Conservation (phyloP, 2,329 filamentous ascomycete species). For the Cladosporium sp. region DNA sequence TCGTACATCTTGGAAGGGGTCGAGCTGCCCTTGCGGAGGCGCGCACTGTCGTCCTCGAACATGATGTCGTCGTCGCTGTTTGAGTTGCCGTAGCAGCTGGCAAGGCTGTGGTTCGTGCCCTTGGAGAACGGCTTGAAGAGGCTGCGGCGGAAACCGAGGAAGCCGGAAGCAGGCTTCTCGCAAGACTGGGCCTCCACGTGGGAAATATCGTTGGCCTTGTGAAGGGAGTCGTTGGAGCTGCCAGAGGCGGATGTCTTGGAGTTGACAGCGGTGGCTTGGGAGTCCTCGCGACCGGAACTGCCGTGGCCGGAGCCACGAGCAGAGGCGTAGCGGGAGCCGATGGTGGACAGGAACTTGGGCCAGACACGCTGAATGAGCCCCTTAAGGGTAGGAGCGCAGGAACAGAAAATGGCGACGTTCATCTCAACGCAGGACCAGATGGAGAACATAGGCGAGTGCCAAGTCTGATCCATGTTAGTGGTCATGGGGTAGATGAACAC, state of each 20-base stretch:
- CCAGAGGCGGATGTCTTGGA: not conserved
- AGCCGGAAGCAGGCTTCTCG: not conserved
- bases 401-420: slow-evolving; percentile 9
- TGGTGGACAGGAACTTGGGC: slow-evolving; percentile 12
- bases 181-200: not conserved
- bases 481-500: slow-evolving; percentile 20
- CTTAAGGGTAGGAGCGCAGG: slow-evolving; percentile 6
- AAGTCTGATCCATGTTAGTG: slow-evolving; percentile 3
- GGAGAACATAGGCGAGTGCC: slow-evolving; percentile 7
- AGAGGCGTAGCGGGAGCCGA: slow-evolving; percentile 6
- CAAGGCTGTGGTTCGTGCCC: not conserved
- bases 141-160: slow-evolving; percentile 9
- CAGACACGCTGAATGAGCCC: slow-evolving; percentile 12
- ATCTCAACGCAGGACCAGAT: slow-evolving; percentile 9
- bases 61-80: slow-evolving; percentile 1
- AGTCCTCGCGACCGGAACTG: not conserved
- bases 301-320: slow-evolving; percentile 2
- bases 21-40: not conserved
- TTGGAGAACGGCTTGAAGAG: slow-evolving; percentile 6
- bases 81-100: slow-evolving; percentile 4
- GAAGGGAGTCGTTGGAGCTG: not conserved
- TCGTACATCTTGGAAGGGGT: not conserved
- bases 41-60: not conserved
- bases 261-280: slow-evolving; percentile 1
- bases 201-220: slow-evolving; percentile 3